A percentile compares a stretch with the other conserved stretches of the same genome.
These are phyloP conservation scores for Dioscorea zingiberensis DNA, from an alignment of 106 monocot genomes.

Conservation along the genomic window DNA sequence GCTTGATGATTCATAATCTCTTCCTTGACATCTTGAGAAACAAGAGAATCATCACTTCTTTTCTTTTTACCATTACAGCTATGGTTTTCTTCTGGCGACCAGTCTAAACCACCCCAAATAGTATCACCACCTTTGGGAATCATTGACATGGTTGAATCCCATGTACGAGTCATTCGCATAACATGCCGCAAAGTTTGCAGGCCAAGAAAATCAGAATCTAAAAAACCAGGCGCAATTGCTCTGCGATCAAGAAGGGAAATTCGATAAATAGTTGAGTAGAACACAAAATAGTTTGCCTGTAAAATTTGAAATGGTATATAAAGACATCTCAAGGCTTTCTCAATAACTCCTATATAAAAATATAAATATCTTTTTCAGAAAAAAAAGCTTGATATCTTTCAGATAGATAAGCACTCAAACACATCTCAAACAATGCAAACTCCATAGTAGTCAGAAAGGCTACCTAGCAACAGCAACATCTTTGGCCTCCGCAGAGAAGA, in stretches of 20 bases:
- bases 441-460: too few relatives aligned
- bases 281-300: neutral
- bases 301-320: neutral
- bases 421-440: too few relatives aligned
- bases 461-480: slow-evolving; percentile 98
- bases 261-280: neutral
- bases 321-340: too few relatives aligned
- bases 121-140: slow-evolving; percentile 98
- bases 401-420: too few relatives aligned
- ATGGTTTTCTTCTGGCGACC: slow-evolving; percentile 84
- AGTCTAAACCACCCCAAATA: slow-evolving; percentile 94
- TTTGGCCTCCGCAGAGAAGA: slow-evolving; percentile 92
- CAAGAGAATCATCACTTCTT: slow-evolving; percentile 40
- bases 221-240: slow-evolving; percentile 90
- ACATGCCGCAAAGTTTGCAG: slow-evolving; percentile 84
- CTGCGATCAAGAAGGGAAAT: slow-evolving; percentile 22
- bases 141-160: slow-evolving; percentile 99
- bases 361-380: too few relatives aligned
- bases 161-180: slow-evolving; percentile 98
- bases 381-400: too few relatives aligned
- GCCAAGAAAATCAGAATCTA: slow-evolving; percentile 85
- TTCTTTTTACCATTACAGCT: slow-evolving; percentile 48
- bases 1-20: slow-evolving; percentile 20
- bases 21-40: slow-evolving; percentile 17
- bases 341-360: too few relatives aligned